Base-by-base conservation (phyloP, 306 rosid genomes). In the Vicia faba region DNA sequence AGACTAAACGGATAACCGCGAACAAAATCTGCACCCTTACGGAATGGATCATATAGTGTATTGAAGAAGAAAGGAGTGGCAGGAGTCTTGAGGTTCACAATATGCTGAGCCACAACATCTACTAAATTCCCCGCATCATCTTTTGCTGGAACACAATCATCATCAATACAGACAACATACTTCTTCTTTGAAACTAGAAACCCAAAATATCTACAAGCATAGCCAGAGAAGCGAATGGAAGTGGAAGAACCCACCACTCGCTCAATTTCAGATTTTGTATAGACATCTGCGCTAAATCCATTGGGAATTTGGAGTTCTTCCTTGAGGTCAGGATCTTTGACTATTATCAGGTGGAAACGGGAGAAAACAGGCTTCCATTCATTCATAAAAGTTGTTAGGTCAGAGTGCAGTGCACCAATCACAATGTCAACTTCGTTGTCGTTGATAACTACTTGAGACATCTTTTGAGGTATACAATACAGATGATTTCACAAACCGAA, bases 1-100 rank as follows among this genome's bases (percentile, higher is more conserved):
- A 95, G 87, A 75, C 99, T 95, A 69, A 95, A 95, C n/a, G 99
- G 99, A 84, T 95, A 95, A 5, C 99, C 99, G 2, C 97, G 99
- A 61, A 95, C 99, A 28, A 95, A 95, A 62, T 95, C 99, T 0
- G 95, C 96, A 65, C 99, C 99, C 75, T 90, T 79, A 39, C 91
- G 75, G 64, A 66, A 95, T 25, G 99, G 99, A 83, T 95, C 99
- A 71, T 95, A 95, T 1, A 95, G 91, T 5, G 99, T 95, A 78
- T 90, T 95, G 63, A 95, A 95, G 79, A 95, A 95, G 86, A 95
- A 95, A n/a, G 99, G 99, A 13, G 99, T 95, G 8, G 99, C 99
- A 16, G 99, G 99, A 57, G 92, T 87, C 76, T 71, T 69, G 55
- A 95, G 95, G 85, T 95, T 95, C 43, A 77, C 45, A 10, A 86